A percentile compares a stretch with the other conserved stretches of the same genome.
These are phyloP conservation scores for Canna indica DNA, from an alignment of 176 grass and related monocot species.

Conservation along the genomic window DNA sequence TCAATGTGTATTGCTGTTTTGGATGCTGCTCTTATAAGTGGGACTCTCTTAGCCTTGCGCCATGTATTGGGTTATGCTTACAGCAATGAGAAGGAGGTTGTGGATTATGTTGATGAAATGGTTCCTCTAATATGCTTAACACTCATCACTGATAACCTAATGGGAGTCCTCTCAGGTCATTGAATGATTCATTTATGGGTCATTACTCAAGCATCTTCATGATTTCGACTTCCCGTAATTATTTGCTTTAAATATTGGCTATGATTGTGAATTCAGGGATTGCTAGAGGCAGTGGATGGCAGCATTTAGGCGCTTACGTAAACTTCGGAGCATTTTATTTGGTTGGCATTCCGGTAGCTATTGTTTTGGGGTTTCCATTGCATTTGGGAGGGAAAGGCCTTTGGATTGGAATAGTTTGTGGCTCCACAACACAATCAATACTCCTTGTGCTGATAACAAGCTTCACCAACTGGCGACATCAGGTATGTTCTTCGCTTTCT, in stretches of 20 bases:
- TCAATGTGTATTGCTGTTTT: constrained; percentile 29
- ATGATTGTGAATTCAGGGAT: constrained; percentile 31
- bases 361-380: constrained; percentile 50
- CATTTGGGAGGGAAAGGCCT: constrained; percentile 66
- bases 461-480: constrained; percentile 61
- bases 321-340: constrained; percentile 81
- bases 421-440: constrained; percentile 47
- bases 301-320: constrained; percentile 79
- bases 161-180: constrained; percentile 60
- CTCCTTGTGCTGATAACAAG: constrained; percentile 48
- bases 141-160: constrained; percentile 41
- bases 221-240: neutral
- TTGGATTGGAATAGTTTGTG: constrained; percentile 69
- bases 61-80: constrained; percentile 42
- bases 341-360: constrained; percentile 52
- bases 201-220: neutral
- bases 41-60: constrained; percentile 27
- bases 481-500: neutral
- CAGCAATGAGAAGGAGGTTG: constrained; percentile 49
- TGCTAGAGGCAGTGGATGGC: constrained; percentile 80
- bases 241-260: neutral
- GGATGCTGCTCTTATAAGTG: constrained; percentile 26
- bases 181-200: neutral
- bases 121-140: constrained; percentile 39
- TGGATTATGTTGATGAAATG: constrained; percentile 45